Evolutionary conservation across 768 basidiomycete species (phyloP), one percentile per base, ranked within the genome.

Genomic region (Favolaschia claudopus): DNA sequence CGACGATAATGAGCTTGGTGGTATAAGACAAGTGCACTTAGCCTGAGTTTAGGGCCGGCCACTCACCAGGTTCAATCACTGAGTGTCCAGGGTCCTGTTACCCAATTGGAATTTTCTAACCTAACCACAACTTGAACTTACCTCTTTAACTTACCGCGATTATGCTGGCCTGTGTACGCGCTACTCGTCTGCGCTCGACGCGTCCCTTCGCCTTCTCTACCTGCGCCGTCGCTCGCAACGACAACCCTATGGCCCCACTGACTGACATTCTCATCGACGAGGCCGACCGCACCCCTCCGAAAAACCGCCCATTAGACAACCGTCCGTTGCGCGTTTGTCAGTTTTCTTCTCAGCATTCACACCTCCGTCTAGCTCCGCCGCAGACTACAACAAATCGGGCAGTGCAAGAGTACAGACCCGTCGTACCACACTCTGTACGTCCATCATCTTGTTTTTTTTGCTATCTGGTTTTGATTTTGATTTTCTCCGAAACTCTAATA

Each of bases 81-180:
- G 53, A 63, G 67, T 66, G 42, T 48, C 48, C 65, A 47, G 72
- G 68, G 68, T 67, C n/a, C n/a, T n/a, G n/a, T n/a, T n/a, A n/a
- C n/a, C n/a, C n/a, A n/a, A n/a, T n/a, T n/a, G n/a, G n/a, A n/a
- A n/a, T n/a, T n/a, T n/a, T n/a, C n/a, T n/a, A n/a, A n/a, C n/a
- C n/a, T n/a, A n/a, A n/a, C n/a, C n/a, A n/a, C n/a, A n/a, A n/a
- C n/a, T n/a, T n/a, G n/a, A n/a, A n/a, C n/a, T n/a, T n/a, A n/a
- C n/a, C n/a, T n/a, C n/a, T n/a, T n/a, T n/a, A n/a, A n/a, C 68
- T 58, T 48, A 24, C 52, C 53, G 63, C 36, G 45, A 33, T 43
- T 39, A 45, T 62, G 60, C 33, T 57, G 4, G 36, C 48, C 10
- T 24, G n/a, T 29, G 33, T 58, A 5, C 49, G 54, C 27, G 20